Base-by-base conservation (phyloP, 768 basidiomycete genomes). In the Lactarius indigo region DNA sequence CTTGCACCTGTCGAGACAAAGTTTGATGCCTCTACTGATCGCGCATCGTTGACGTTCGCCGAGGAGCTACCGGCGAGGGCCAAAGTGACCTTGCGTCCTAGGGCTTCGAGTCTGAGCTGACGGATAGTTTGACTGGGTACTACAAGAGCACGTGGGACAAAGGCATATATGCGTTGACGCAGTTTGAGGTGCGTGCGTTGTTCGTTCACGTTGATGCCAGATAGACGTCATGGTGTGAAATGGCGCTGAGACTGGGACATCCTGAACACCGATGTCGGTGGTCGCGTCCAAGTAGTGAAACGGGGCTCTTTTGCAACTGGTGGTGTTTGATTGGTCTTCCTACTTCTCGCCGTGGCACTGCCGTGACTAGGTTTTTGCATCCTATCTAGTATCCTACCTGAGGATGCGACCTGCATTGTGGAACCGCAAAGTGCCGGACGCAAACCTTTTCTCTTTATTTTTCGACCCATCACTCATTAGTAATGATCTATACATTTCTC, bases 121-220 rank as follows among this genome's bases (percentile, higher is more conserved):
- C 82, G 2, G 83, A 82, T 47, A 81, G 79, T 64, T 90, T 97
- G 93, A 84, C 84, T 73, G 94, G 93, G 31, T 94, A 94, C 76
- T 94, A 94, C 79, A 84, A 84, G 84, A 89, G 73, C 75, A 84
- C 50, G 83, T 87, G 57, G 88, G 87, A 37, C 82, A 85, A 70
- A 85, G 83, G 70, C 84, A 85, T 83, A 66, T 91, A 91, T 74
- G 83, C 89, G 33, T 79, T 98, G 61, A 97, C 96, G 41, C 96
- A 98, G 78, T 96, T 95, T 70, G 93, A 90, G 81, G 90, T 87
- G 65, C 50, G 73, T 65, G 26, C 5, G 2, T 28, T 10, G 23
- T 60, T 39, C 30, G 8, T 30, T 8, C 26, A 23, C 56, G 9
- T 26, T 26, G 17, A 42, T 57, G 26, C 44, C n/a, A 35, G 8